Evolutionary conservation across 2,329 filamentous ascomycete species (phyloP), one percentile per base, ranked within the genome.

Genomic region (Neocucurbitaria cava): DNA sequence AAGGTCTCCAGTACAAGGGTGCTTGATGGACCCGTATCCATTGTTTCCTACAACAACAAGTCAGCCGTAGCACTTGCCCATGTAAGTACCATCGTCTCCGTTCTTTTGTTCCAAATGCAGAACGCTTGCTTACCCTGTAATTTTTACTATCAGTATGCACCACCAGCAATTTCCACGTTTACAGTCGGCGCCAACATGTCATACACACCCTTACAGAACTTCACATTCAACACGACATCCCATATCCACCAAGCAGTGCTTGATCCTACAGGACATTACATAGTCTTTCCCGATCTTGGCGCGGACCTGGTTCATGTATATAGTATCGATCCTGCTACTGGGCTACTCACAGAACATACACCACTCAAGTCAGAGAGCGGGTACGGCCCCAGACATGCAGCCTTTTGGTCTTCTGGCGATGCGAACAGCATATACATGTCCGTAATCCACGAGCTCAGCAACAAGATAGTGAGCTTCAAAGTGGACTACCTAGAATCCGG

Each of bases 231-330:
- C 36, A 18, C 35, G 11, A 21, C 5, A 8, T 39, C 35, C 77
- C 80, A 88, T 67, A 87, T 87, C 17, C 88, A 91, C 72, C 77
- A 88, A 68, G 82, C 84, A n/a, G 70, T 89, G 46, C 69, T 88
- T 30, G 88, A 91, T 68, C 88, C 88, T 6, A 88, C 85, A 2
- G 83, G 82, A 5, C 66, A 78, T n/a, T 91, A 83, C 71, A 64
- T 90, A 24, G 66, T 90, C 8, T 81, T 86, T 8, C 87, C 88
- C 1, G 89, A 91, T 62, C 79, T 92, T 5, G 86, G 88, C 36
- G 80, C 83, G 0, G 89, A 91, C 63, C 65, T 85, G 6, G 72
- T 90, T 43, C 85, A 84, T 58, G 74, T 85, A 78, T 90, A 84
- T 70, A 67, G 76, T 49, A 79, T 88, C 64, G 74, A 85, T 59